Evolutionary conservation across 2,329 filamentous ascomycete genomes (phyloP).

Genomic region (Raffaelea deltoideospora): DNA sequence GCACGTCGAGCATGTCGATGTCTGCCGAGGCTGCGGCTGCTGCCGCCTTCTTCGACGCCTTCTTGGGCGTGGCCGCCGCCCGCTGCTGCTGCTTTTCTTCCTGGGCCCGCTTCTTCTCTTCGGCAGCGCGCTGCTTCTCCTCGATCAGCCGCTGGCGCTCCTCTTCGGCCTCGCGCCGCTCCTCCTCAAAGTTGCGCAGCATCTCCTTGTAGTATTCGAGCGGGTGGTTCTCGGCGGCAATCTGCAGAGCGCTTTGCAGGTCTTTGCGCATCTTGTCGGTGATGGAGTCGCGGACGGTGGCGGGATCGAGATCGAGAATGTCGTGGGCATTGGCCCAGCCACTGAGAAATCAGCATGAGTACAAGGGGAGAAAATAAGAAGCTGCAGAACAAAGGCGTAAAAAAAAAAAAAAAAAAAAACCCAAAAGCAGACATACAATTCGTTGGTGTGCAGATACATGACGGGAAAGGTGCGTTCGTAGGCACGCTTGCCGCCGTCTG

Average conservation of each 20-base stretch:
- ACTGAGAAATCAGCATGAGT: slow-evolving; percentile 29
- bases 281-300: slow-evolving; percentile 51
- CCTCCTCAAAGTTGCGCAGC: slow-evolving; percentile 54
- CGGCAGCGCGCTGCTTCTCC: no score
- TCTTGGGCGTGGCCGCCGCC: slow-evolving; percentile 20
- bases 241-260: slow-evolving; percentile 61
- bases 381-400: not conserved
- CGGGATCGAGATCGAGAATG: slow-evolving; percentile 60
- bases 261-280: slow-evolving; percentile 70
- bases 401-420: not conserved
- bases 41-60: slow-evolving; percentile 28
- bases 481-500: slow-evolving; percentile 73
- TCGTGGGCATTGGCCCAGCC: slow-evolving; percentile 83
- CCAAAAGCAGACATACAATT: slow-evolving; percentile 60
- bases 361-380: slow-evolving; percentile 1
- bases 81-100: slow-evolving; percentile 1
- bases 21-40: slow-evolving; percentile 30
- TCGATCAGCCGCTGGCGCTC: no score
- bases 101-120: slow-evolving; percentile 26
- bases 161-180: no score
- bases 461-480: slow-evolving; percentile 80
- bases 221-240: slow-evolving; percentile 65
- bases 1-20: slow-evolving; percentile 40
- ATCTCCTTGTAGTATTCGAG: slow-evolving; percentile 74
- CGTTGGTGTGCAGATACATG: slow-evolving; percentile 90